A percentile compares a stretch with the other conserved stretches of the same genome.
These are phyloP conservation scores for Scytalidium lignicola DNA, from an alignment of 2,329 filamentous ascomycete species.

Conservation along the genomic window DNA sequence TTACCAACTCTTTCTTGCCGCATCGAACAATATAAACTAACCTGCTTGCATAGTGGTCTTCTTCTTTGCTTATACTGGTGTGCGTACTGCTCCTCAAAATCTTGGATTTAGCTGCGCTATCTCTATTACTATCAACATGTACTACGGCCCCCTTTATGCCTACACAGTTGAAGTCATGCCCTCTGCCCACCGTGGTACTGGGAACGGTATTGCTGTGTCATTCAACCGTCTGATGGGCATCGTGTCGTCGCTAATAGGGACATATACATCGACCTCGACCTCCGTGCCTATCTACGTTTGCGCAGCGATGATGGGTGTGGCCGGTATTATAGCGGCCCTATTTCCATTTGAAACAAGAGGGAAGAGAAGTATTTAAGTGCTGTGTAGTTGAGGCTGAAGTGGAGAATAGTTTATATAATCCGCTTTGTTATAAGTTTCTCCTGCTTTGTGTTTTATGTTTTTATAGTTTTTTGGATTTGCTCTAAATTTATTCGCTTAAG, in stretches of 20 bases:
- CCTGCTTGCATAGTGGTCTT: slow-evolving; percentile 43
- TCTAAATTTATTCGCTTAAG: too few relatives aligned
- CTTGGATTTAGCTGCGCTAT: slow-evolving; percentile 65
- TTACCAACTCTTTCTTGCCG: neutral
- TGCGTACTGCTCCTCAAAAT: slow-evolving; percentile 57
- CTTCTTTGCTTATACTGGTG: slow-evolving; percentile 70
- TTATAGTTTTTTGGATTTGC: too few relatives aligned
- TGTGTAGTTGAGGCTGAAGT: too few relatives aligned
- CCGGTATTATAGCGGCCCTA: slow-evolving; percentile 50
- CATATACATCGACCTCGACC: slow-evolving; percentile 53
- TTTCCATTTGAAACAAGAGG: slow-evolving; percentile 68
- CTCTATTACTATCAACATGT: slow-evolving; percentile 64
- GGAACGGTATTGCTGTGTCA: slow-evolving; percentile 67
- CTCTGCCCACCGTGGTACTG: slow-evolving; percentile 66
- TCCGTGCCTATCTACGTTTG: slow-evolving; percentile 65
- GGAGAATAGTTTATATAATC: too few relatives aligned
- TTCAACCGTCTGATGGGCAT: slow-evolving; percentile 73
- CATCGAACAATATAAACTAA: slow-evolving; percentile 1
- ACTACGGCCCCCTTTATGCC: slow-evolving; percentile 65
- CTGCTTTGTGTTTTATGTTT: too few relatives aligned
- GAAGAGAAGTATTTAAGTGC: slow-evolving; percentile 41
- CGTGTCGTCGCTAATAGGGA: slow-evolving; percentile 62
- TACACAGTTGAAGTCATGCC: slow-evolving; percentile 60
- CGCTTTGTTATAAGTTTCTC: too few relatives aligned
- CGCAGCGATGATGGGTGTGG: slow-evolving; percentile 56